Evolutionary conservation across 2,329 filamentous ascomycete species (phyloP), one percentile per base, ranked within the genome.

Genomic region (Colletotrichum truncatum): DNA sequence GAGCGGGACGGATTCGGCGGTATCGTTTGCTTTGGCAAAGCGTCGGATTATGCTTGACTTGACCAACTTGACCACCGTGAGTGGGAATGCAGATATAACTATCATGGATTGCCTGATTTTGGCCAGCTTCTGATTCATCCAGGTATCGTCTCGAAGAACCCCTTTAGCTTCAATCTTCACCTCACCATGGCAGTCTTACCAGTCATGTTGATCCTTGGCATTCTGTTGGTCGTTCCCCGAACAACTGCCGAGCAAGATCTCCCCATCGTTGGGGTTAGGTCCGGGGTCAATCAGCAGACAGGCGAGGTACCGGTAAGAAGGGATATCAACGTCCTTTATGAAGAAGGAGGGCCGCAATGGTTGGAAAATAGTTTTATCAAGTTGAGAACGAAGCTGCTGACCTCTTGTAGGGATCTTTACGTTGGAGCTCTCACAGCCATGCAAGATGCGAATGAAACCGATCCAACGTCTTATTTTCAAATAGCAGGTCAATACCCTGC

Each of bases 391-490:
- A 14, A 11, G 16, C n/a, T 43, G 30, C 52, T 63, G 18, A 67
- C 36, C 30, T 11, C n/a, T 7, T 26, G 2, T 21, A 69, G 67
- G 67, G 67, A 90, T 73, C 76, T 91, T 45, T 90, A 86, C 72
- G 74, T 91, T 10, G 81, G 89, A 26, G 87, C 86, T 21, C 81
- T 91, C 67, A 77, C 81, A 64, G 80, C 81, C 62, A 86, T 89
- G 73, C 83, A 87, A 72, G 73, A 76, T 45, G 80, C 82, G 56
- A 77, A 85, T 64, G 84, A 88, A 71, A 76, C 74, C 7, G 66
- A 70, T 11, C 75, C 77, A 64, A 75, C 86, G 23, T 90, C 88
- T 0, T 91, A 85, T 75, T 91, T 89, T 71, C 84, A 88, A 71
- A 80, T 91, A 60, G 81, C 86, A 43, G 87, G 89, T 85, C 73